These are phyloP conservation scores for Fusarium ambrosium DNA, from an alignment of 2,329 filamentous ascomycete species.

Conservation along the genomic window DNA sequence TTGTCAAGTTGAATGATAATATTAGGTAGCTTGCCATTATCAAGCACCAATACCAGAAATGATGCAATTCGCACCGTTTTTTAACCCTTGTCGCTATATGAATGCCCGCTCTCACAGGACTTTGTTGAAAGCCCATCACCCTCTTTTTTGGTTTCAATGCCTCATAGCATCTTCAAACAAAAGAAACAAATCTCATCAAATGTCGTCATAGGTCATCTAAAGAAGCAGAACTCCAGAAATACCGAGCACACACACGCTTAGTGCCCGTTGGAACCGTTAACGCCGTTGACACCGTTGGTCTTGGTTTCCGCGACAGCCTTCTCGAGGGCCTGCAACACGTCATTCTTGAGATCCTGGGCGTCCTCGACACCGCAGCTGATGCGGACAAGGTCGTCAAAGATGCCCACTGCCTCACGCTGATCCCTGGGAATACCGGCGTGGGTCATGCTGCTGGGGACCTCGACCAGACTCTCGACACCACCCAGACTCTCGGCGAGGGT, in stretches of 20 bases:
- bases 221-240: constrained; percentile 9
- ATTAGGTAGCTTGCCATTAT: constrained; percentile 38
- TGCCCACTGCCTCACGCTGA: constrained; percentile 90
- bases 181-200: constrained; percentile 35
- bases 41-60: constrained; percentile 37
- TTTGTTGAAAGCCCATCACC: constrained; percentile 17
- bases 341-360: constrained; percentile 82
- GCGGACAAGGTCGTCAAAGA: constrained; percentile 94
- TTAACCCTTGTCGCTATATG: constrained; percentile 37
- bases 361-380: constrained; percentile 97
- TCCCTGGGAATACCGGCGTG: constrained; percentile 94
- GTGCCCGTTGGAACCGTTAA: constrained; percentile 46
- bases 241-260: constrained; percentile 21
- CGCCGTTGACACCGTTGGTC: constrained; percentile 50
- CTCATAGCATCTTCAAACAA: constrained; percentile 22
- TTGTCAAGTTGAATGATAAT: constrained; percentile 29
- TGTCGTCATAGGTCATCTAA: constrained; percentile 38
- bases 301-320: constrained; percentile 68
- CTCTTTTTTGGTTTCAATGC: constrained; percentile 30
- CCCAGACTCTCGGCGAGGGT: constrained; percentile 93
- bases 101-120: constrained; percentile 27
- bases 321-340: constrained; percentile 87
- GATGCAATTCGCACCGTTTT: constrained; percentile 33
- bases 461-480: constrained; percentile 91
- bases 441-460: constrained; percentile 96